A percentile compares a stretch with the other conserved stretches of the same genome.
Conservation (phyloP, 2,329 filamentous ascomycete genomes). For the Botryosphaeria agaves region DNA sequence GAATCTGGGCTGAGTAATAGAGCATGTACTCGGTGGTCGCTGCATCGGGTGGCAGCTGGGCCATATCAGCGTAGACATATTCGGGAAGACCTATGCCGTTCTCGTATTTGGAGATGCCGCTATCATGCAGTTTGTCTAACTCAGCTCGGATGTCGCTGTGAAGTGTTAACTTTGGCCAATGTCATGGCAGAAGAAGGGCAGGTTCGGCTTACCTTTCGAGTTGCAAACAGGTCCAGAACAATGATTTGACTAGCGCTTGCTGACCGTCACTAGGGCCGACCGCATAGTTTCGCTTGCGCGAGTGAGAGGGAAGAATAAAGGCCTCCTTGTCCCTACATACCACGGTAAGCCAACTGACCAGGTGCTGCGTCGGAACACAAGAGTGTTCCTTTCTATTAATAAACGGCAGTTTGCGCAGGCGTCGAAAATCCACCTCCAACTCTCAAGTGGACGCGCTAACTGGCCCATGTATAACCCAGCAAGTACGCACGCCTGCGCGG, state of each 20-base stretch:
- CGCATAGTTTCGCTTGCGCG: no score
- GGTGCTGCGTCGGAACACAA: no score
- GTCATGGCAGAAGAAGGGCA: conserved; percentile 7
- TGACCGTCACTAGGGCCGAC: no score
- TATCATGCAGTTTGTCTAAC: conserved; percentile 43
- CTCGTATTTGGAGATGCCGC: conserved; percentile 40
- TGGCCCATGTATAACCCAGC: conserved; percentile 83
- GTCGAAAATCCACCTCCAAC: conserved; percentile 51
- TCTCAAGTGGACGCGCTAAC: conserved; percentile 71
- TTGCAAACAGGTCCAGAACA: conserved; percentile 89
- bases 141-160: conserved; percentile 83
- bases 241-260: conserved; percentile 33
- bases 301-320: no score
- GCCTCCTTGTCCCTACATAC: no score
- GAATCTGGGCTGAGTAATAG: conserved; percentile 44
- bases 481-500: conserved; percentile 71
- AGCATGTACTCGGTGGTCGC: no score
- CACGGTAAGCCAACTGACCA: no score
- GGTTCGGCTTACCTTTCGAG: conserved; percentile 59
- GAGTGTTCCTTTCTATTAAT: conserved; percentile 32
- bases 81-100: no score
- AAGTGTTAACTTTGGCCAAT: conserved; percentile 1
- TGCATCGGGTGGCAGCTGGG: no score
- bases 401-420: conserved; percentile 47
- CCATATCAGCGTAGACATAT: no score